Evolutionary conservation across 78 protist genomes (phyloP), one percentile per base, ranked within the genome.

Genomic region (Dictyostelium brefeldianum): DNA sequence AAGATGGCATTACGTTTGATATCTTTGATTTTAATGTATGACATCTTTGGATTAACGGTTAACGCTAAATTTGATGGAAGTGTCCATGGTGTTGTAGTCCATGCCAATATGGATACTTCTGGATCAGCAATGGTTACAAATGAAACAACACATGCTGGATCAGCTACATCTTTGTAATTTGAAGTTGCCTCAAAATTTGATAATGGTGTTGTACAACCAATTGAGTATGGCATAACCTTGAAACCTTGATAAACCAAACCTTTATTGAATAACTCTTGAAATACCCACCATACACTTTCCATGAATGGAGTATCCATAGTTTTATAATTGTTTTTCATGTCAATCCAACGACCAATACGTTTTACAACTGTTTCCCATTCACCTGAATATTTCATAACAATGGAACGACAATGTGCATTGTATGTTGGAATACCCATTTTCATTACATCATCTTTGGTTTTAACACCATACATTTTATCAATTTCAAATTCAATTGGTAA

Each of bases 61-160:
- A 98, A 95, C 12, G 97, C 99, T 20, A 99, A 87, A 96, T 99
- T 99, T 70, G 97, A 89, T 18, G 99, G 99, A 15, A 99, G 96
- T 2, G 99, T 99, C 99, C 99, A 99, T 27, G 99, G 99, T 3
- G 99, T 99, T 25, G 99, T 99, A 10, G 99, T 99, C 99, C 99
- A 99, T 18, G 99, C 99, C 10, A 99, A 70, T 17, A 98, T 43
- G 0, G 70, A 0, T 5, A 64, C 96, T 2, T 79, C 96, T 11
- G 70, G 82, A 14, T 70, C 87, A 10, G 56, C 89, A 11, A 41
- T 62, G 22, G 62, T 77, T 25, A 92, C 94, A 78, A 75, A 87
- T 17, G 97, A 10, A 50, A 67, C 90, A 59, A 67, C 89, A n/a
- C 56, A 75, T 22, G 98, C 90, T 6, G 99, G 99, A 90, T 99